Conservation (phyloP, 345 rosid species). For the Arabidopsis thaliana region DNA sequence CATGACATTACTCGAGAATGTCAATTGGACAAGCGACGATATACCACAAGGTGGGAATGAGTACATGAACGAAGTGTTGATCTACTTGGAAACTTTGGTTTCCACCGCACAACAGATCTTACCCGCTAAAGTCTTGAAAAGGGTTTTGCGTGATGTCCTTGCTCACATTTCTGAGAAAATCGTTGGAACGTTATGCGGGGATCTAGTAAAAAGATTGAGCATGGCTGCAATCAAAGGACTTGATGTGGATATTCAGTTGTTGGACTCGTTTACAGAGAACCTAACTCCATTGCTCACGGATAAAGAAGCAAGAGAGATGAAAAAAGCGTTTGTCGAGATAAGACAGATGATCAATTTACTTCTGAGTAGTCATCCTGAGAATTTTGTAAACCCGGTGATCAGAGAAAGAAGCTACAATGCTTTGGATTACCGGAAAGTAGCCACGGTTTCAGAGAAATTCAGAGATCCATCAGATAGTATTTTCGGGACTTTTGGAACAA, state of each 20-base stretch:
- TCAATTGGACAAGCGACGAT: constrained; percentile 96
- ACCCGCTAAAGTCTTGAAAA: constrained; percentile 76
- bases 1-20: constrained; percentile 88
- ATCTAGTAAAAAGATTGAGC: constrained; percentile 81
- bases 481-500: constrained; percentile 88
- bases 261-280: constrained; percentile 89
- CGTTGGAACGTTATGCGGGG: constrained; percentile 69
- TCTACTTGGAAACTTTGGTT: constrained; percentile 89
- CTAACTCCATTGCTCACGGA: constrained; percentile 69
- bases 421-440: constrained; percentile 82
- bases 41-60: constrained; percentile 80
- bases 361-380: constrained; percentile 89
- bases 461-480: constrained; percentile 89
- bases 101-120: constrained; percentile 97
- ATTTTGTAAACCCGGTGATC: constrained; percentile 81
- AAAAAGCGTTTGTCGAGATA: constrained; percentile 74
- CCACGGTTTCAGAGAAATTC: constrained; percentile 80
- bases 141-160: constrained; percentile 84
- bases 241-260: constrained; percentile 77
- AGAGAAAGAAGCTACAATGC: constrained; percentile 85
- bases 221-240: constrained; percentile 80
- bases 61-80: constrained; percentile 90
- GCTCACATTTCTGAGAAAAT: constrained; percentile 84
- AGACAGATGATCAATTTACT: constrained; percentile 86
- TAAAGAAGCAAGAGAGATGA: constrained; percentile 82